phyloP scores from a whole-genome alignment of 2,329 filamentous ascomycete genomes.

The Sarocladium kiliense region DNA sequence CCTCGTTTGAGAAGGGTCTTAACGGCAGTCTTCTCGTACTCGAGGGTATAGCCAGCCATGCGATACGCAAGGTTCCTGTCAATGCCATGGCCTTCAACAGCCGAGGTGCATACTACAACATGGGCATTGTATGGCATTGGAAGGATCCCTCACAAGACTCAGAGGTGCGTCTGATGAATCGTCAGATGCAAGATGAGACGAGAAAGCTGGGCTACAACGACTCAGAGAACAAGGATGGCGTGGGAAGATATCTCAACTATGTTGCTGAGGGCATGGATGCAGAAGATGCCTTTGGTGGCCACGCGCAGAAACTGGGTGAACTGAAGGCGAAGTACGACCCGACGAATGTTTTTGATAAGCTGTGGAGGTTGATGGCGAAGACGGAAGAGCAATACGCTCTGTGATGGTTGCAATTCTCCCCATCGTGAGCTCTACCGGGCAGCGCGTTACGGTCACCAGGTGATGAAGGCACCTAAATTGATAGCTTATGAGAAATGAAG shows the following conservation, averaged over 20 bases:
- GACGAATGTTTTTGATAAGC: constrained; percentile 28
- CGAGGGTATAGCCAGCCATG: constrained; percentile 36
- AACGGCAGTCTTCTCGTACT: constrained; percentile 29
- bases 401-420: background rate
- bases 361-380: constrained; percentile 6
- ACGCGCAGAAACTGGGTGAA: constrained; percentile 21
- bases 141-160: constrained; percentile 29
- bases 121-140: constrained; percentile 35
- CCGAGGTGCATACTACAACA: constrained; percentile 38
- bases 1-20: constrained; percentile 15
- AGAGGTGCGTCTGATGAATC: constrained; percentile 31
- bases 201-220: constrained; percentile 20
- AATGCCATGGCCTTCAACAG: constrained; percentile 39
- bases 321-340: constrained; percentile 30
- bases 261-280: constrained; percentile 18
- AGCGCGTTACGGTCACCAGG: too few species aligned
- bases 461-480: too few species aligned
- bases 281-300: constrained; percentile 25
- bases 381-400: background rate
- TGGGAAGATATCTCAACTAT: constrained; percentile 25
- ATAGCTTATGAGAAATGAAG: too few species aligned
- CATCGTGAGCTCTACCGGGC: too few species aligned
- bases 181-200: constrained; percentile 23
- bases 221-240: constrained; percentile 17
- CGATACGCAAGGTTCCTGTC: constrained; percentile 28